phyloP scores from a whole-genome alignment of 1,284 basidiomycete species.

The Uromyces viciae-fabae region DNA sequence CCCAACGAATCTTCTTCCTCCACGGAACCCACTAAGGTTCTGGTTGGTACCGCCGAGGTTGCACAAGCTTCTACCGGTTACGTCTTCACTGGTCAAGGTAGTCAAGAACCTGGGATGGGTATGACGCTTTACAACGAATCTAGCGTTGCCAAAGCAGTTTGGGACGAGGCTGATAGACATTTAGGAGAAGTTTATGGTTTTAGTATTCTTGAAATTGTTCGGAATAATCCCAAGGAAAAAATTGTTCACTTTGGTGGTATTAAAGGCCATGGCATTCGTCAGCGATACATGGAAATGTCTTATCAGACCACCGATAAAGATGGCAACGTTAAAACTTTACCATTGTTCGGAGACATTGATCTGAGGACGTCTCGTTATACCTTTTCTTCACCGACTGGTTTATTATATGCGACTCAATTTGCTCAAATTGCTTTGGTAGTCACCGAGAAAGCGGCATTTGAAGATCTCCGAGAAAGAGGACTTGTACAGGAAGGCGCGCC shows the following conservation, averaged over 20 bases:
- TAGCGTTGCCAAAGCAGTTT: constrained; percentile 87
- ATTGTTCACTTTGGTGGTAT: constrained; percentile 98
- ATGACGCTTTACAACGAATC: constrained; percentile 96
- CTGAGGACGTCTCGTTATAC: constrained; percentile 89
- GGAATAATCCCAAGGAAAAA: constrained; percentile 93
- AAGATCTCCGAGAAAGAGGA: constrained; percentile 94
- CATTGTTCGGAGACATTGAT: constrained; percentile 77
- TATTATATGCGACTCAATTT: constrained; percentile 96
- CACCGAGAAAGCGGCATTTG: constrained; percentile 94
- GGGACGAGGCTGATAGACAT: constrained; percentile 93
- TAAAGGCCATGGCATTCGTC: constrained; percentile 93
- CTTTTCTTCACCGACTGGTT: constrained; percentile 89
- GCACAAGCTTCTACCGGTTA: constrained; percentile 88
- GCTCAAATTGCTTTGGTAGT: constrained; percentile 97
- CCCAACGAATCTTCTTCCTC: constrained; percentile 62
- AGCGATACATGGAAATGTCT: constrained; percentile 98
- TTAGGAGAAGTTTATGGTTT: constrained; percentile 91
- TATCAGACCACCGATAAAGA: constrained; percentile 82
- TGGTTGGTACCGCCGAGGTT: constrained; percentile 87
- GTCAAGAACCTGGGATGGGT: constrained; percentile 97
- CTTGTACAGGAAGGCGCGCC: constrained; percentile 85
- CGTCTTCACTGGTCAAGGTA: constrained; percentile 97
- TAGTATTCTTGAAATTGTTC: constrained; percentile 96
- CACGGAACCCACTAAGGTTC: constrained; percentile 63
- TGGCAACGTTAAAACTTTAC: constrained; percentile 87